These are phyloP conservation scores for Pecoramyces ruminantium DNA, from an alignment of 192 early-diverging fungal genomes.

Conservation along the genomic window DNA sequence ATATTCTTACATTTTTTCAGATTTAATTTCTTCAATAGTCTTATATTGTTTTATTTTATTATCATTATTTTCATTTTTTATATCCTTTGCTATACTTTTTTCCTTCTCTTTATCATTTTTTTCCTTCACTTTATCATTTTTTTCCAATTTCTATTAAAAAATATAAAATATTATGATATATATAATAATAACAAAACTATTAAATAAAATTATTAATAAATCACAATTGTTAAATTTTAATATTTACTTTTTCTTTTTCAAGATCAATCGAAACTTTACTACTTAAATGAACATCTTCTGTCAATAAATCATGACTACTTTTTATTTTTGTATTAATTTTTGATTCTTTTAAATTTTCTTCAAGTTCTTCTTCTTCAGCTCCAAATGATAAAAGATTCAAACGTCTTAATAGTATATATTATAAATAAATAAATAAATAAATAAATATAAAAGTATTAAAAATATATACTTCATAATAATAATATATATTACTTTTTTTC, in stretches of 20 bases:
- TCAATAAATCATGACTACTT: constrained; percentile 64
- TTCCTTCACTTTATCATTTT: constrained; percentile 7
- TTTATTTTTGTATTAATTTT: constrained; percentile 22
- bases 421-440: no score
- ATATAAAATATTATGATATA: background rate
- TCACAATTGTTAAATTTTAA: no score
- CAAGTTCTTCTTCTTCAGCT: constrained; percentile 52
- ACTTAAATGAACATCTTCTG: constrained; percentile 16
- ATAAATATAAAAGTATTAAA: no score
- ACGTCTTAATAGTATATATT: constrained; percentile 42
- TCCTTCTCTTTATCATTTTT: constrained; percentile 17
- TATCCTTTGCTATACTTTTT: constrained; percentile 19
- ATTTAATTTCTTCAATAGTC: background rate
- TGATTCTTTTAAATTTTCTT: background rate
- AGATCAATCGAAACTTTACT: constrained; percentile 6
- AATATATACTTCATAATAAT: no score
- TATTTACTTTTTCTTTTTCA: background rate
- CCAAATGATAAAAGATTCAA: constrained; percentile 77
- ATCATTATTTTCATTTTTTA: constrained; percentile 5
- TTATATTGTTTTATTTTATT: constrained; percentile 5
- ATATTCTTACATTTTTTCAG: background rate
- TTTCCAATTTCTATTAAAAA: constrained; percentile 6
- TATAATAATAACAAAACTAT: background rate
- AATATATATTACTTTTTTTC: constrained; percentile 35
- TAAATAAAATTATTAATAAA: background rate